Evolutionary conservation across 805 yeast genomes (phyloP).

Genomic region (Candida glaebosa): DNA sequence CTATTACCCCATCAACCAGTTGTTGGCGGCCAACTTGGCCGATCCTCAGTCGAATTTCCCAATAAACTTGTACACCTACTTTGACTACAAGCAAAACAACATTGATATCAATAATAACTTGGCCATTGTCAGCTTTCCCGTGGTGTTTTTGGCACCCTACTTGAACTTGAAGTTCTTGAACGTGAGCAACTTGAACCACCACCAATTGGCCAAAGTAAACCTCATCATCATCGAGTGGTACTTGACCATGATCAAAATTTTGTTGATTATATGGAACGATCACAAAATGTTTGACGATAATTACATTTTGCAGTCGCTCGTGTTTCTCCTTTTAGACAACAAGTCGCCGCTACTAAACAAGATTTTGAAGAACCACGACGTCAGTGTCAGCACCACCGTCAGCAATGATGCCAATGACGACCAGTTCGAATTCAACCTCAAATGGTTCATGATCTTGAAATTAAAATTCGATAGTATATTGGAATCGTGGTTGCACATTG

Average conservation of each 20-base stretch:
- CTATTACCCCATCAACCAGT: constrained; percentile 11
- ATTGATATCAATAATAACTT: constrained; percentile 44
- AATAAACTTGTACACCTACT: constrained; percentile 13
- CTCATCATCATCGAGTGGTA: constrained; percentile 44
- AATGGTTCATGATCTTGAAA: constrained; percentile 24
- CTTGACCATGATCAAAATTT: constrained; percentile 40
- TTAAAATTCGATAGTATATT: constrained; percentile 19
- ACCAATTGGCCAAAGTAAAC: constrained; percentile 21
- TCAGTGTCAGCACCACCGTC: no score
- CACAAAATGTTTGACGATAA: constrained; percentile 18
- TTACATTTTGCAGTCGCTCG: constrained; percentile 25
- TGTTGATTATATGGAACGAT: constrained; percentile 23
- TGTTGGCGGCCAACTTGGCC: constrained; percentile 7
- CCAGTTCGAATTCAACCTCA: constrained; percentile 21
- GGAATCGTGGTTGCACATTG: constrained; percentile 22
- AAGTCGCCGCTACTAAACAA: constrained; percentile 5
- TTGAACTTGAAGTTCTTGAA: constrained; percentile 13
- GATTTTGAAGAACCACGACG: background rate
- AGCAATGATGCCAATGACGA: constrained; percentile 14
- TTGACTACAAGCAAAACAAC: constrained; percentile 10
- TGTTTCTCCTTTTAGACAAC: constrained; percentile 18
- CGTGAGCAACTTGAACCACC: constrained; percentile 22
- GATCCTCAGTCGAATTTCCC: constrained; percentile 12
- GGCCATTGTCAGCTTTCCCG: constrained; percentile 49
- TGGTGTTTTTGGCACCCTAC: constrained; percentile 33